Evolutionary conservation across 2,329 filamentous ascomycete species (phyloP).

Genomic region (Trichoderma polysporum): DNA sequence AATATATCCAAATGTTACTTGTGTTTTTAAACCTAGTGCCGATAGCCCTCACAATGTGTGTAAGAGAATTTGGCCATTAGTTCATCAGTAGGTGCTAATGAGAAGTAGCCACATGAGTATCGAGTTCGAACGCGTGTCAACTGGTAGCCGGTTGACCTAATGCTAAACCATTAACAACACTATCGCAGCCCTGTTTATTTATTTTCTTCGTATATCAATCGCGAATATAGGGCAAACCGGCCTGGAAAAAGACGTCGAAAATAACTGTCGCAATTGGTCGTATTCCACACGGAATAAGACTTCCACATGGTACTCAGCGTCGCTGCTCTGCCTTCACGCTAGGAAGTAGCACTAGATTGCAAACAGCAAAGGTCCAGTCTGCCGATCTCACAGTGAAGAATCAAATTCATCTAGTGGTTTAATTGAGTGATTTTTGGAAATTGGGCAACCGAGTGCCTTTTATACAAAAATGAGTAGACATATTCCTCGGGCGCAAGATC

Average conservation of each 20-base stretch:
- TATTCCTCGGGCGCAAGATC: not conserved
- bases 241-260: not conserved
- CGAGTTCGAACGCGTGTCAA: too few relatives aligned
- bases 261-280: not conserved
- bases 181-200: too few relatives aligned
- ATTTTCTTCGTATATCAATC: not conserved
- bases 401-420: not conserved
- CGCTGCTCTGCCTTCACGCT: not conserved
- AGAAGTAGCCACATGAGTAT: too few relatives aligned
- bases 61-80: too few relatives aligned
- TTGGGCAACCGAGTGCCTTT: not conserved
- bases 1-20: not conserved
- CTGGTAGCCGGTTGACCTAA: too few relatives aligned
- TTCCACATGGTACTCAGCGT: not conserved
- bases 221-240: not conserved
- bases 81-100: too few relatives aligned
- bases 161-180: too few relatives aligned
- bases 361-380: too few relatives aligned
- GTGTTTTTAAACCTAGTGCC: not conserved
- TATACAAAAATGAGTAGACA: not conserved
- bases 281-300: not conserved
- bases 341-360: not conserved
- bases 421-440: not conserved
- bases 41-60: not conserved
- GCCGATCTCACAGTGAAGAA: not conserved